These are phyloP conservation scores for Crithidia brevicula DNA, from an alignment of 208 protist genomes.

Conservation along the genomic window DNA sequence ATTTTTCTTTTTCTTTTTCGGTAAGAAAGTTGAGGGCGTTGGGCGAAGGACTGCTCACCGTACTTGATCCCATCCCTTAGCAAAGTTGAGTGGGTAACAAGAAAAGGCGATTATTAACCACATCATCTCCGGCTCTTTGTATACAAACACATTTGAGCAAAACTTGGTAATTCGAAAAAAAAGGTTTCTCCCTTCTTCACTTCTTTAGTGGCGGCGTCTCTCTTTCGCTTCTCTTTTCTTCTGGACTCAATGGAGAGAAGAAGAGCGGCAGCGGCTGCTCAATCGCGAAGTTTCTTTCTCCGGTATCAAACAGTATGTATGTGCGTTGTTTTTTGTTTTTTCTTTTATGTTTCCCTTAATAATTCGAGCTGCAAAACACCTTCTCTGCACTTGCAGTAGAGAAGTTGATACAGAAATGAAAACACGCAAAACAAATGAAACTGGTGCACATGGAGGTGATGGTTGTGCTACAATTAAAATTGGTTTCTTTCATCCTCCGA, in stretches of 20 bases:
- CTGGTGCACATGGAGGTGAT: too few species aligned
- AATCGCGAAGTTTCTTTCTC: not conserved
- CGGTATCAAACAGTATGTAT: too few species aligned
- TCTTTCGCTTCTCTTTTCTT: not conserved
- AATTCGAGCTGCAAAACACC: not conserved
- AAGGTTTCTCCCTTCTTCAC: not conserved
- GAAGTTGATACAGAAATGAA: not conserved
- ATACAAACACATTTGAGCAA: not conserved
- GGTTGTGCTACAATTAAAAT: too few species aligned
- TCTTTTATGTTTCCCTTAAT: not conserved
- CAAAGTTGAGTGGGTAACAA: not conserved
- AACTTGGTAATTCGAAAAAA: not conserved
- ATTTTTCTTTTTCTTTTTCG: constrained; percentile 8
- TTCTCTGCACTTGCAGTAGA: not conserved
- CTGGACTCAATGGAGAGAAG: too few species aligned
- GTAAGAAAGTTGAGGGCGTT: not conserved
- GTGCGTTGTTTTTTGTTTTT: constrained; percentile 1
- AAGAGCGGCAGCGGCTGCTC: not conserved
- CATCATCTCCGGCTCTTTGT: not conserved
- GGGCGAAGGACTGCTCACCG: constrained; percentile 11
- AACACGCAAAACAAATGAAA: not conserved
- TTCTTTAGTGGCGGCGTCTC: not conserved
- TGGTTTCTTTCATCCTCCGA: too few species aligned
- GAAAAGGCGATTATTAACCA: not conserved
- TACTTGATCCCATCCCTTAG: constrained; percentile 10